Base-by-base conservation (phyloP, 1,139 yeast genomes). In the Saccharomyces hybrid region DNA sequence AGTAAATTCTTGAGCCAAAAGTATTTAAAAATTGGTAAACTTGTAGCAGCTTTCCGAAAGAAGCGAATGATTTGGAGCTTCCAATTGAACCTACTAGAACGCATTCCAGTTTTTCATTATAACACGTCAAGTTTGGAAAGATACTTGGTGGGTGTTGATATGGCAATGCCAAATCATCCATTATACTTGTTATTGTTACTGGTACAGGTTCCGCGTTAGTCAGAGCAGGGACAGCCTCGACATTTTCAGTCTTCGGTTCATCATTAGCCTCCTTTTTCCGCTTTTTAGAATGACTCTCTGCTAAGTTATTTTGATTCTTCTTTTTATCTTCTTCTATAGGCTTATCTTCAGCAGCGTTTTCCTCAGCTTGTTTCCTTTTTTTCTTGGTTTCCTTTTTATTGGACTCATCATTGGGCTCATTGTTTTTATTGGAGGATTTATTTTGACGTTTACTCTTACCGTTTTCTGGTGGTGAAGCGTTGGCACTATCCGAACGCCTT, bases 131-230 rank as follows among this genome's bases (percentile, higher is more conserved):
- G 9, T 55, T 57, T n/a, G 60, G 50, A 29, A 61, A 63, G 3
- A 60, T 47, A 5, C 54, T 51, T 4, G 66, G 62, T 21, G 64
- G 59, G 5, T 61, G 60, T 9, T 60, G 63, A 27, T 67, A 64
- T 3, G 75, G 72, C 42, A 69, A 58, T 1, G 56, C 56, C 34
- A 73, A 58, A 58, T 74, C 77, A 49, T 74, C 76, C 11, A 66
- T 63, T 19, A 74, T 64, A 11, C 63, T 60, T 14, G 69, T 68
- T 31, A 68, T 64, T 1, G 63, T 59, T 5, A 62, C 60, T 4
- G 60, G 57, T 7, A 62, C 58, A 2, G 59, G 52, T 6, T 53
- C 57, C 9, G 11, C 24, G 28, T 26, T 28, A 29, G 26, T 31
- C 2, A 29, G 29, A 14, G 32, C 38, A 8, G 61, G 51, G 3